Base-by-base conservation (phyloP, 495 filamentous ascomycete genomes). In the Aspergillus sclerotioniger region DNA sequence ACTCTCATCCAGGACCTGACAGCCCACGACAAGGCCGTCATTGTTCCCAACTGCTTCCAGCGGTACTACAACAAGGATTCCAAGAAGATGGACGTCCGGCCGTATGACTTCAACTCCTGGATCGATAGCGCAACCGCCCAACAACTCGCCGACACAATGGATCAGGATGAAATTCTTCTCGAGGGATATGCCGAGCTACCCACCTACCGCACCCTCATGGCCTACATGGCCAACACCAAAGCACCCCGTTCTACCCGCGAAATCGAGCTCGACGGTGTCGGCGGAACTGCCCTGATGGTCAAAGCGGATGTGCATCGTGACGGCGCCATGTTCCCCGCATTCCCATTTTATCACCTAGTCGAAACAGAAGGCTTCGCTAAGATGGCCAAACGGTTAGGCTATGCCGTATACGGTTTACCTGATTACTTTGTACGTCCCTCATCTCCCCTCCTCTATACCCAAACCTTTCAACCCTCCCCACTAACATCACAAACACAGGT, bases 61-160 rank as follows among this genome's bases (percentile, higher is more conserved):
- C 81, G 90, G 25, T 98, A 85, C 74, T 87, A 79, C 60, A 88
- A 98, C 66, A 62, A 77, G 12, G 85, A 91, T 7, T 84, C 80
- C 12, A 85, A 86, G 62, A 78, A 81, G 56, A 81, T 81, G 71
- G 86, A 86, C 54, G 82, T 90, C 57, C 84, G 94, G 8, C 88
- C 92, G 0, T 98, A 98, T 70, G 94, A 98, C 71, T 98, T 88
- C 80, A 98, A 98, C 70, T 92, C 88, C 57, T 98, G 95, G 94
- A 83, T 91, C 59, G 94, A 98, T 66, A 92, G 88, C 63, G 77
- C 84, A 8, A 84, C 78, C 3, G 95, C 94, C 8, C 82, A 86
- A 64, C 76, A 85, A 6, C 73, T 98, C 53, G 94, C 83, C 2
- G 74, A 80, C 6, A 82, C 82, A 57, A 96, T 98, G 92, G 89